Percentiles rank a stretch among this genome's conserved stretches.
These are phyloP conservation scores for Vitis riparia DNA, from an alignment of 164 flowering plant genomes.

Conservation along the genomic window DNA sequence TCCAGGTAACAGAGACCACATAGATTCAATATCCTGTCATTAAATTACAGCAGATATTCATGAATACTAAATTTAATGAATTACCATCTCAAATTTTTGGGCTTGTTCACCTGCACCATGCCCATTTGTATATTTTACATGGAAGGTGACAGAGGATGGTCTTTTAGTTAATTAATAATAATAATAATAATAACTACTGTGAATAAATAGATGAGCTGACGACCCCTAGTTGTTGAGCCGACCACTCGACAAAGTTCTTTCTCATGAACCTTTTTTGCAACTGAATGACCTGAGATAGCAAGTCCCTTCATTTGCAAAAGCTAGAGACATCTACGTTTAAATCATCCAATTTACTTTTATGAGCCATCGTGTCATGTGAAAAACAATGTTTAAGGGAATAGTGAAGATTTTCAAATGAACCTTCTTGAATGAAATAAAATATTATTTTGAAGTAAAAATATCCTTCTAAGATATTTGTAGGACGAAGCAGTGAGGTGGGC, in stretches of 20 bases:
- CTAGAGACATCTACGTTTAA: too few relatives aligned
- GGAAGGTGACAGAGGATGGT: not conserved
- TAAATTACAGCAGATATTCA: not conserved
- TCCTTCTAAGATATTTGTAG: too few relatives aligned
- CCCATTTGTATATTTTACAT: not conserved
- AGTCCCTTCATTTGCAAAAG: too few relatives aligned
- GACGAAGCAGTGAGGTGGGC: too few relatives aligned
- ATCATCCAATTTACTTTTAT: too few relatives aligned
- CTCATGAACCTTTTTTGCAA: too few relatives aligned
- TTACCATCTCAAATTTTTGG: too few relatives aligned
- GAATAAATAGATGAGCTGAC: not conserved
- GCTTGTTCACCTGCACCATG: too few relatives aligned
- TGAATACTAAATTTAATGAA: not conserved
- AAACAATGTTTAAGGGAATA: not conserved
- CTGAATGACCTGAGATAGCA: too few relatives aligned
- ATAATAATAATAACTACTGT: too few relatives aligned
- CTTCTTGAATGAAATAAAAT: not conserved
- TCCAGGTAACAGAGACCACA: not conserved
- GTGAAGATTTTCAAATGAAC: slow-evolving; percentile 24
- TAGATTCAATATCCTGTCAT: slow-evolving; percentile 3
- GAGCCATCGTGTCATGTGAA: too few relatives aligned
- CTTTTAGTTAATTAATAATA: too few relatives aligned
- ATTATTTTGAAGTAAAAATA: not conserved
- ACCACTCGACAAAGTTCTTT: not conserved
- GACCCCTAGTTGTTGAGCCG: slow-evolving; percentile 15